Base-by-base conservation (phyloP, 2,329 filamentous ascomycete species). In the Fusarium sp. region DNA sequence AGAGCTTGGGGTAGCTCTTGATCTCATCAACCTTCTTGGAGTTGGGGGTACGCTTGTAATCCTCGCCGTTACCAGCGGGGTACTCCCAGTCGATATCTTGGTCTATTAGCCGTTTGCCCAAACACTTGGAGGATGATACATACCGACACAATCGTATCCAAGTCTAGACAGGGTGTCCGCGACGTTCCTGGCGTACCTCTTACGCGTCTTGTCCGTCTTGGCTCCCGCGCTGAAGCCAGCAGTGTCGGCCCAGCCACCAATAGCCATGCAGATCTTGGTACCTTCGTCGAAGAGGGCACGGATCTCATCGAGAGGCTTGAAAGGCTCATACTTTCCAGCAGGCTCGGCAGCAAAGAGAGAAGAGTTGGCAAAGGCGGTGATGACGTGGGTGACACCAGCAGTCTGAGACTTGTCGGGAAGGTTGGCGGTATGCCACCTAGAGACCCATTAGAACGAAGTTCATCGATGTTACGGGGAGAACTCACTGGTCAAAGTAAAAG, bases 51-150 rank as follows among this genome's bases (percentile, higher is more conserved):
- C 85, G 76, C 76, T 89, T 92, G 84, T 93, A 94, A 81, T 94
- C 91, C 34, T 90, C 86, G 35, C 91, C 92, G 73, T 93, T 93
- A 40, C 92, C 92, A 18, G 87, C 88, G 1, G 83, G 82, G 59
- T 86, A 90, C 70, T 89, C 92, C 91, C 92, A 93, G 77, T 94
- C 92, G 47, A 94, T 86, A 70, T 94, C 92, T 80, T 24, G 38
- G 10, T 6, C 40, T n/a, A 45, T 35, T 9, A 34, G 60, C 16
- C 4, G 22, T 10, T 1, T 8, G 4, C 2, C 47, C 27, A 29
- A 8, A 4, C 10, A 20, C 2, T 2, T 2, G 3, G 10, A n/a
- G 31, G 2, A 8, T 35, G 16, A 79, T 85, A 77, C 85, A 76
- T 79, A 89, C 87, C 87, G 50, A 89, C 84, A 75, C 91, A 91